A percentile compares a stretch with the other conserved stretches of the same genome.
These are phyloP conservation scores for Yamadazyma siamensis DNA, from an alignment of 1,139 yeast species.

Conservation along the genomic window DNA sequence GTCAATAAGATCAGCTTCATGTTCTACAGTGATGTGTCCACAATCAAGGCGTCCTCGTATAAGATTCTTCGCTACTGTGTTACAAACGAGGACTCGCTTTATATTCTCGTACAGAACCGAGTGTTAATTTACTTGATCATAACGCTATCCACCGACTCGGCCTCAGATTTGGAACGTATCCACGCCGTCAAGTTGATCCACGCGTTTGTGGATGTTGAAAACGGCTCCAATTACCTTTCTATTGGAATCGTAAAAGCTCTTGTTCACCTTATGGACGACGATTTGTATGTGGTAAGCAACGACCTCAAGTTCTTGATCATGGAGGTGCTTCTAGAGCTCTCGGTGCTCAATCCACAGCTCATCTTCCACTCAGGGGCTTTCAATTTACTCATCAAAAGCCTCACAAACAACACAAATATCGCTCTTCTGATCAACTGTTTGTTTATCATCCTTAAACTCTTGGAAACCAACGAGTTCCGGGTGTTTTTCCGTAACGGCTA, in stretches of 20 bases:
- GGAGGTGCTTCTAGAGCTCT: constrained; percentile 72
- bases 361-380: constrained; percentile 67
- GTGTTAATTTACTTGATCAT: constrained; percentile 63
- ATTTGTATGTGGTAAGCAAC: constrained; percentile 6
- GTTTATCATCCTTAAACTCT: constrained; percentile 52
- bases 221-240: constrained; percentile 55
- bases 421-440: constrained; percentile 52
- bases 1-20: constrained; percentile 59
- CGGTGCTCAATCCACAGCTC: constrained; percentile 58
- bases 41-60: constrained; percentile 73
- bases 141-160: constrained; percentile 53
- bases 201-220: constrained; percentile 53
- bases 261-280: constrained; percentile 61
- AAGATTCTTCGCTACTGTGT: constrained; percentile 67
- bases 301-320: constrained; percentile 16
- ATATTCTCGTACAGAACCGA: constrained; percentile 44
- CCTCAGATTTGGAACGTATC: constrained; percentile 61
- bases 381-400: constrained; percentile 51
- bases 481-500: constrained; percentile 55
- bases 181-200: constrained; percentile 78
- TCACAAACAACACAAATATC: constrained; percentile 47
- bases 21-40: constrained; percentile 55
- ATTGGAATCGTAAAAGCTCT: constrained; percentile 70
- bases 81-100: constrained; percentile 50
- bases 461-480: constrained; percentile 62